A percentile compares a stretch with the other conserved stretches of the same genome.
Evolutionary conservation across 2,329 filamentous ascomycete species (phyloP).

Genomic region (Aureobasidium leucospermi): DNA sequence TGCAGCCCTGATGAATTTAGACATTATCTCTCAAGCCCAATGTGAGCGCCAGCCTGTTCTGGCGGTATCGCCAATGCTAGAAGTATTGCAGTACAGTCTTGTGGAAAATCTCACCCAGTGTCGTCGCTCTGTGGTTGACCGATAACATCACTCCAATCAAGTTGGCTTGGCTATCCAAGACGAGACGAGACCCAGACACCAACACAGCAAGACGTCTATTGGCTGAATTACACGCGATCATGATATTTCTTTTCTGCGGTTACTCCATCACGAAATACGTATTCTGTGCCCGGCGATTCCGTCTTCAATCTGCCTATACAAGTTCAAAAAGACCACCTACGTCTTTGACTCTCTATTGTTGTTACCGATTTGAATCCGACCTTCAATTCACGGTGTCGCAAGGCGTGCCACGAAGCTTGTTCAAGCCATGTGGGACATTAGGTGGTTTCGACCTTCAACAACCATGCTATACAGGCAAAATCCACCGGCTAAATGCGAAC

Average conservation of each 20-base stretch:
- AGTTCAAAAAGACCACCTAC: not conserved
- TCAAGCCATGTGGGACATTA: not conserved
- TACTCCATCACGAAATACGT: not conserved
- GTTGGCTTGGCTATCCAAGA: not conserved
- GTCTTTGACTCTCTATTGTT: not conserved
- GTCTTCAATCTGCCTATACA: not conserved
- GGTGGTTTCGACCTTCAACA: not conserved
- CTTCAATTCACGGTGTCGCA: not conserved
- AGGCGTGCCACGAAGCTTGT: conserved; percentile 11
- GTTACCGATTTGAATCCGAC: not conserved
- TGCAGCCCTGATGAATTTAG: not conserved
- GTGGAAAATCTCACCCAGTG: not conserved
- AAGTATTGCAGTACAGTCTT: not conserved
- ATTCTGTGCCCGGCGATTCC: not conserved
- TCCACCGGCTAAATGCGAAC: not conserved
- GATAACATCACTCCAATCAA: not conserved
- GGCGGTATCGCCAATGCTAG: not conserved
- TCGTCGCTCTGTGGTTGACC: not conserved
- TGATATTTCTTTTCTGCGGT: not conserved
- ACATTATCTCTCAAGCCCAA: not conserved
- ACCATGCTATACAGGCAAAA: conserved; percentile 7
- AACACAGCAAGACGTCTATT: not conserved
- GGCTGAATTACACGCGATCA: not conserved
- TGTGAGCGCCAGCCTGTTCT: not conserved
- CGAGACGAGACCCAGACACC: not conserved